Evolutionary conservation across 2,329 filamentous ascomycete genomes (phyloP), one percentile per base, ranked within the genome.

Genomic region (Thelonectria olida): DNA sequence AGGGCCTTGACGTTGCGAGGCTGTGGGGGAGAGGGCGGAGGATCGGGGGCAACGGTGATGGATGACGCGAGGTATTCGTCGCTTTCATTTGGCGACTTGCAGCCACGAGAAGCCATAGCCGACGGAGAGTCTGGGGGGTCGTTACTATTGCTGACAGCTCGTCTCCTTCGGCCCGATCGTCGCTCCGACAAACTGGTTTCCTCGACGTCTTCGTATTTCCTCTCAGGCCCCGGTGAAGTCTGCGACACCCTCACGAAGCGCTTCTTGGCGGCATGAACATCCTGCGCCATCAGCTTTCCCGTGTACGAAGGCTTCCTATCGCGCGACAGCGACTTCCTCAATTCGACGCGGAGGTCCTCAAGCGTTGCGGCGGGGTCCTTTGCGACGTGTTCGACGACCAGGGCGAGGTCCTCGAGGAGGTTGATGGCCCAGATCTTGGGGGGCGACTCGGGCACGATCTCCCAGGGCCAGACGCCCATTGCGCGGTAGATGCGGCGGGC

Each of bases 351-450:
- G 5, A 72, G 68, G 31, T 72, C 70, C 39, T 72, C 69, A n/a
- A 72, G 31, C 0, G 63, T 63, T n/a, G 71, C 67, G 50, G 62
- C 63, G 0, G 69, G 67, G 44, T 71, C 72, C 23, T 64, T 66
- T 15, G 70, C 69, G 51, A 72, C 70, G 59, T 72, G 70, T 51
- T 72, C 70, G 42, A 68, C 67, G 54, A 72, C 67, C 15, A 72
- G 66, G 17, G 70, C 67, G 8, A 72, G 66, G 13, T 72, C 70
- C 61, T 72, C 70, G n/a, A 72, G 60, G 22, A 72, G 45, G 61
- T 72, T 71, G 34, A 72, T 72, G 27, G 70, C 70, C 70, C 70
- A 72, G 63, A 72, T 70, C 62, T 72, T 72, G 1, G 70, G 70
- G n/a, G 70, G 70, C 27, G 69, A 65, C 56, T 72, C 70, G 19